Conservation (phyloP, 2,329 filamentous ascomycete genomes). For the Fusarium sp. region DNA sequence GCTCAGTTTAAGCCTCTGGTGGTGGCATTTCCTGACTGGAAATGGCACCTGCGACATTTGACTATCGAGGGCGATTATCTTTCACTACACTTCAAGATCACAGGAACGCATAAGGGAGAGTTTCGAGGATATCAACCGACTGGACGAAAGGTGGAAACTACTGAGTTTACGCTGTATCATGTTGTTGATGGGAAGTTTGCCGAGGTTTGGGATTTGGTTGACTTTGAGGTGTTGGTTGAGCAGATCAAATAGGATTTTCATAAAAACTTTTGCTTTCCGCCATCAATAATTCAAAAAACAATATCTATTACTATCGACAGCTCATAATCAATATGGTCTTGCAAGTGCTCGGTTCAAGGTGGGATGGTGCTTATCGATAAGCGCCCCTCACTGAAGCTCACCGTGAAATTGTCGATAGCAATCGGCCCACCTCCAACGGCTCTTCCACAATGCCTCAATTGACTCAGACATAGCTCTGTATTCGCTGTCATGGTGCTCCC, state of each 20-base stretch:
- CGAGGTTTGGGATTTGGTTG: constrained; percentile 13
- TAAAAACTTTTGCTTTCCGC: fast-evolving
- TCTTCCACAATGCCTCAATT: constrained; percentile 41
- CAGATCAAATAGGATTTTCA: neutral
- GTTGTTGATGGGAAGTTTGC: constrained; percentile 10
- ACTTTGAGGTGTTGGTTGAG: constrained; percentile 3
- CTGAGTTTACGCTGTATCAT: constrained; percentile 17
- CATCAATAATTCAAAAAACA: fast-evolving
- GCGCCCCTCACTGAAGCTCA: constrained; percentile 21
- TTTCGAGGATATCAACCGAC: constrained; percentile 12
- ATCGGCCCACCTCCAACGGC: constrained; percentile 38
- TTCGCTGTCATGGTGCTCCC: constrained; percentile 42
- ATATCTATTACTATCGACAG: neutral
- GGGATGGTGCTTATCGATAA: constrained; percentile 20
- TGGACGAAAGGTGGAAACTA: constrained; percentile 7
- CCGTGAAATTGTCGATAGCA: constrained; percentile 24
- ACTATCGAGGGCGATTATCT: neutral
- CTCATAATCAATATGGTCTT: neutral
- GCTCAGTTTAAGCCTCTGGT: constrained; percentile 6
- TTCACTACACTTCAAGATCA: constrained; percentile 11
- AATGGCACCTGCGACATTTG: constrained; percentile 7
- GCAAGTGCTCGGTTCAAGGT: neutral
- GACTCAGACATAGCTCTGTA: constrained; percentile 5
- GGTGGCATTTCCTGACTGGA: constrained; percentile 20
- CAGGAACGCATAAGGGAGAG: neutral